Conservation (phyloP, 2,329 filamentous ascomycete genomes). For the Aspergillus terreus region DNA sequence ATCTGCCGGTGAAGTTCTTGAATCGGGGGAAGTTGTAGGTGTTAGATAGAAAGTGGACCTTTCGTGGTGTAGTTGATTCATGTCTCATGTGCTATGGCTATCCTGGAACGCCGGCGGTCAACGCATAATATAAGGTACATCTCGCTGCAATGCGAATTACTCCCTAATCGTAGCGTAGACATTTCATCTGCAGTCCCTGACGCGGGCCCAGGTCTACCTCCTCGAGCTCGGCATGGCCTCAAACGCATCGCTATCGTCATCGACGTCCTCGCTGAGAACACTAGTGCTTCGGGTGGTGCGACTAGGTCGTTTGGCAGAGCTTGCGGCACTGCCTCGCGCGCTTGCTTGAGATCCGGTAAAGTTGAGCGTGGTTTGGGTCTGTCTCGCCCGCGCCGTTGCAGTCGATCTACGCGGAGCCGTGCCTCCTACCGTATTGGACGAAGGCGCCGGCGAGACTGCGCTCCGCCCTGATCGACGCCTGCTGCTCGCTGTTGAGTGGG, state of each 20-base stretch:
- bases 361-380: slow-evolving; percentile 40
- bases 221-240: slow-evolving; percentile 34
- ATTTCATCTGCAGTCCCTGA: no score
- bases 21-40: slow-evolving; percentile 20
- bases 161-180: no score
- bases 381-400: slow-evolving; percentile 21
- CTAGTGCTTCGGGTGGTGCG: slow-evolving; percentile 32
- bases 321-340: slow-evolving; percentile 15
- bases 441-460: slow-evolving; percentile 30
- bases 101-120: no score
- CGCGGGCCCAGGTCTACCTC: neutral
- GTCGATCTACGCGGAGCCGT: slow-evolving; percentile 24
- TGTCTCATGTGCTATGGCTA: no score
- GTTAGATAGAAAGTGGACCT: neutral
- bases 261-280: slow-evolving; percentile 30
- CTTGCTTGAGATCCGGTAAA: slow-evolving; percentile 39
- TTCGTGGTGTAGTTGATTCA: no score
- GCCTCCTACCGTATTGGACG: slow-evolving; percentile 28
- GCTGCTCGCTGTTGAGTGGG: slow-evolving; percentile 17
- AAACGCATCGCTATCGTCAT: slow-evolving; percentile 46
- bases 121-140: no score
- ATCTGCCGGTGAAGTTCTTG: slow-evolving; percentile 32
- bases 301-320: slow-evolving; percentile 21
- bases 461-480: slow-evolving; percentile 22
- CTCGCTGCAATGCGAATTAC: neutral